Evolutionary conservation across 768 basidiomycete genomes (phyloP).

Genomic region (Auriscalpium microsporum): DNA sequence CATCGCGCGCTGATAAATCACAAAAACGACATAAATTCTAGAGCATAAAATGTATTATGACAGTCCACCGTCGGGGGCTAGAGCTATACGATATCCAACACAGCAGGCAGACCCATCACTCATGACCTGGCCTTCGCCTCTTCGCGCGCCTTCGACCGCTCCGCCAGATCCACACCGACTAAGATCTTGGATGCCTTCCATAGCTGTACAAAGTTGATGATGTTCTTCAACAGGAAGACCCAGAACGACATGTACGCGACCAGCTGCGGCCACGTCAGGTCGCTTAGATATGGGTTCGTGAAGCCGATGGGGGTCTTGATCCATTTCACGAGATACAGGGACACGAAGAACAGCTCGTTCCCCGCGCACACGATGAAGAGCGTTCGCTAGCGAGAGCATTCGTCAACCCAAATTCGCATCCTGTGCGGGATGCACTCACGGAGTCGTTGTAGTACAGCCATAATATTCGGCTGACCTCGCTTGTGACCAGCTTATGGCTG

Average conservation of each 20-base stretch:
- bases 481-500: conserved; percentile 88
- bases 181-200: conserved; percentile 97
- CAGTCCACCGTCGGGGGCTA: background rate
- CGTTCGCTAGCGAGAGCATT: conserved; percentile 43
- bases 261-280: conserved; percentile 68
- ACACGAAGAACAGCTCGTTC: conserved; percentile 94
- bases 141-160: conserved; percentile 60
- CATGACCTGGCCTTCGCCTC: conserved; percentile 17
- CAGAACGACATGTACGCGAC: conserved; percentile 56
- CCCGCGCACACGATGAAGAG: conserved; percentile 90
- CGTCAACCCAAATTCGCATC: background rate
- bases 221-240: conserved; percentile 74
- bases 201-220: conserved; percentile 92
- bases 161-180: conserved; percentile 87
- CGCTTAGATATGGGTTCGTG: conserved; percentile 21
- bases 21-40: background rate
- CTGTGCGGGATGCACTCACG: conserved; percentile 37
- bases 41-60: background rate
- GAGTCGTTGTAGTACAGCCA: conserved; percentile 92
- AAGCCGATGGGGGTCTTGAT: conserved; percentile 52
- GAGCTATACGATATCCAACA: no score
- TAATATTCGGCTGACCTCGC: conserved; percentile 86
- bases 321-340: conserved; percentile 90
- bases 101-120: no score
- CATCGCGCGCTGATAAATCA: background rate